Percentiles rank a stretch among this genome's conserved stretches.
These are phyloP conservation scores for Nemania sp. DNA, from an alignment of 2,329 filamentous ascomycete genomes.

Conservation along the genomic window DNA sequence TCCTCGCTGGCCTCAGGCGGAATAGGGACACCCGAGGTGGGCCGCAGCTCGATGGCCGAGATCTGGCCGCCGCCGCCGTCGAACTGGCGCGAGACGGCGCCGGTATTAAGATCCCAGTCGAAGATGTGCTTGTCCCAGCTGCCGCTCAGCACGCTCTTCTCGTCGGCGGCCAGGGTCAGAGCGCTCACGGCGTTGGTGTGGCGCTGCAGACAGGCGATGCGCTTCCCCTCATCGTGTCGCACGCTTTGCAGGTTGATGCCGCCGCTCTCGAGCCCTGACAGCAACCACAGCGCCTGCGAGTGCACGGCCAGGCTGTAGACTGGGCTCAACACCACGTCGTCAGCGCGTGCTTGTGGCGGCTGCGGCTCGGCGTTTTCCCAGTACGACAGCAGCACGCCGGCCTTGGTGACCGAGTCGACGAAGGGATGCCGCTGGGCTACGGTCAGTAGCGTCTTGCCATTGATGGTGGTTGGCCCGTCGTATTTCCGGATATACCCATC, in stretches of 20 bases:
- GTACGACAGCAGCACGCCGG: conserved; percentile 90
- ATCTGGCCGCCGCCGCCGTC: conserved; percentile 81
- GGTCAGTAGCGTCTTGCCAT: conserved; percentile 89
- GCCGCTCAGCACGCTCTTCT: conserved; percentile 84
- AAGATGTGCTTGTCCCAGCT: conserved; percentile 95
- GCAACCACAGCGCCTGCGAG: conserved; percentile 84
- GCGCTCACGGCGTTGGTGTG: conserved; percentile 94
- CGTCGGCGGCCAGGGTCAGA: conserved; percentile 78
- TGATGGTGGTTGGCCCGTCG: conserved; percentile 92
- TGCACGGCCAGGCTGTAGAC: conserved; percentile 95
- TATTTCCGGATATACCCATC: conserved; percentile 98
- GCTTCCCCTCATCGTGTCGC: conserved; percentile 90
- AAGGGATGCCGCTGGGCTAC: conserved; percentile 96
- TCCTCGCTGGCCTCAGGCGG: conserved; percentile 71
- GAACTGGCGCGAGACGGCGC: conserved; percentile 74
- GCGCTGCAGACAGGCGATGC: conserved; percentile 77
- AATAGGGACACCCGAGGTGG: conserved; percentile 73
- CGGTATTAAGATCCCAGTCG: conserved; percentile 94
- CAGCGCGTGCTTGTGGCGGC: conserved; percentile 44
- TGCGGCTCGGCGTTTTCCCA: conserved; percentile 94
- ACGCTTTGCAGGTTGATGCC: conserved; percentile 92
- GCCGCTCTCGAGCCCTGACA: conserved; percentile 88
- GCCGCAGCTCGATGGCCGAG: conserved; percentile 82
- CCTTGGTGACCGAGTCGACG: conserved; percentile 95
- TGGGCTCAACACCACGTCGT: conserved; percentile 74